These are phyloP conservation scores for Aureobasidium sp. DNA, from an alignment of 2,329 filamentous ascomycete genomes.

Conservation along the genomic window DNA sequence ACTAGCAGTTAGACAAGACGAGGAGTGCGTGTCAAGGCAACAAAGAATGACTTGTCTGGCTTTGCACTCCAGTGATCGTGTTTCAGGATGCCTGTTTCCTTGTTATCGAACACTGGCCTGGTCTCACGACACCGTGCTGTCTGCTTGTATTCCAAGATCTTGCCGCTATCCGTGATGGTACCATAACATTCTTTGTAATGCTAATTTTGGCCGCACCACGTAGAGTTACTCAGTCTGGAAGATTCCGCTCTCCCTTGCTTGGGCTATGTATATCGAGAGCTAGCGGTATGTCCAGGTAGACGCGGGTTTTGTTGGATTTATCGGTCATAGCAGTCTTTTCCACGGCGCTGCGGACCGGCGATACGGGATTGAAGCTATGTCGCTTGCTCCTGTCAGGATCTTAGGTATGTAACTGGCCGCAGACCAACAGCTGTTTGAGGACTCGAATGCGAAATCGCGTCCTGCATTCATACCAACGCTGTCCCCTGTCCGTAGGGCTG, in stretches of 20 bases:
- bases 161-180: neutral
- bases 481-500: constrained; percentile 12
- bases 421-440: neutral
- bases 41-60: neutral
- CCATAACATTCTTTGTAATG: constrained; percentile 8
- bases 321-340: no score
- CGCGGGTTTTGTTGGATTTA: no score
- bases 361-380: neutral
- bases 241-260: constrained; percentile 4
- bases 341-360: constrained; percentile 6
- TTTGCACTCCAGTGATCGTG: neutral
- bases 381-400: neutral
- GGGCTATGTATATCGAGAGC: neutral
- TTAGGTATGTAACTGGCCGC: no score
- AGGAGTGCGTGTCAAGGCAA: neutral
- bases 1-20: neutral
- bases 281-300: no score
- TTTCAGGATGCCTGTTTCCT: neutral
- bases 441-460: neutral
- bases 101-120: neutral
- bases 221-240: neutral
- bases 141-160: neutral
- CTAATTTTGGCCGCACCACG: neutral
- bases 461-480: neutral
- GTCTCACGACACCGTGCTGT: neutral